Conservation (phyloP, 1,284 basidiomycete species). For the Cerrena zonata region DNA sequence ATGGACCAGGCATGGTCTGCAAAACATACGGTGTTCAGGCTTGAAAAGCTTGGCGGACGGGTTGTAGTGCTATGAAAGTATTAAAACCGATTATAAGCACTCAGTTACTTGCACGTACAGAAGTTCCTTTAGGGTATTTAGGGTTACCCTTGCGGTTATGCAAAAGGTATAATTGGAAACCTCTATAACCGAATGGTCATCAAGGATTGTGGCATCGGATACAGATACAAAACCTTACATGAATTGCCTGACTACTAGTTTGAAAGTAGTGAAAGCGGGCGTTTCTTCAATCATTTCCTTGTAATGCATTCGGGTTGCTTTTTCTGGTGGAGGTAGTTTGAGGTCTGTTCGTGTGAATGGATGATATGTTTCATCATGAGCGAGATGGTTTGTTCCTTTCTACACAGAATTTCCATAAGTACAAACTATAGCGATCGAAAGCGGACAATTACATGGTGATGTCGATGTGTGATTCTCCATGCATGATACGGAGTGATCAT, state of each 20-base stretch:
- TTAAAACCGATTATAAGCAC: no score
- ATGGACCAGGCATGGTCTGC: not conserved
- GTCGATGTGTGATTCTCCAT: slow-evolving; percentile 46
- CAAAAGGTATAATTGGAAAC: slow-evolving; percentile 33
- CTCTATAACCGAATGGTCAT: slow-evolving; percentile 22
- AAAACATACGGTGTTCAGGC: slow-evolving; percentile 22
- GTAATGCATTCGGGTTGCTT: slow-evolving; percentile 29
- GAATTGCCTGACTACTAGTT: slow-evolving; percentile 44
- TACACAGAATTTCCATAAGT: no score
- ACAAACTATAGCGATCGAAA: no score
- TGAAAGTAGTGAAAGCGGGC: slow-evolving; percentile 50
- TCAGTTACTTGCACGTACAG: slow-evolving; percentile 25
- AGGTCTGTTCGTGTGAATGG: slow-evolving; percentile 27
- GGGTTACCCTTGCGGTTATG: slow-evolving; percentile 33
- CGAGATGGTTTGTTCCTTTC: slow-evolving; percentile 30
- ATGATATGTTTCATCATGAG: slow-evolving; percentile 32
- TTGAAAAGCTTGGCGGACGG: slow-evolving; percentile 30
- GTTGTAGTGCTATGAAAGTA: slow-evolving; percentile 30
- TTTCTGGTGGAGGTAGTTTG: slow-evolving; percentile 25
- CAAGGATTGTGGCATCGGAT: not conserved
- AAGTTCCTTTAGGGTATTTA: slow-evolving; percentile 30
- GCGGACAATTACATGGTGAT: slow-evolving; percentile 27
- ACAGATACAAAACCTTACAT: not conserved
- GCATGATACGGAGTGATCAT: slow-evolving; percentile 47
- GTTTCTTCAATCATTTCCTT: slow-evolving; percentile 42